These are phyloP conservation scores for Endoconidiophora polonica DNA, from an alignment of 2,329 filamentous ascomycete species.

Conservation along the genomic window DNA sequence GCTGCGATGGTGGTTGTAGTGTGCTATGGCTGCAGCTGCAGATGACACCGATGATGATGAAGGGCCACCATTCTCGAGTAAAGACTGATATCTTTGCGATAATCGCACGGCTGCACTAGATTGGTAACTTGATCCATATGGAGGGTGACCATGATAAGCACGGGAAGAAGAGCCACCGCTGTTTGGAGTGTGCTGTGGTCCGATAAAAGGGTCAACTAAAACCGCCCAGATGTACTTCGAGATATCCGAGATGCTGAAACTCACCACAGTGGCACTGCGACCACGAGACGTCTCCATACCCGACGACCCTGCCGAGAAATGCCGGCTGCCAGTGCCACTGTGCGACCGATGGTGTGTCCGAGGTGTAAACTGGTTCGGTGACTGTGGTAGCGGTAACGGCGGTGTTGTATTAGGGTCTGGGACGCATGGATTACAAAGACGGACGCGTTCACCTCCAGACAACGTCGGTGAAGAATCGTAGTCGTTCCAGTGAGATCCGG, in stretches of 20 bases:
- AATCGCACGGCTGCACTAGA: conserved; percentile 5
- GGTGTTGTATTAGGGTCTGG: conserved; percentile 44
- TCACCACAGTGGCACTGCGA: conserved; percentile 35
- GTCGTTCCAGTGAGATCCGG: conserved; percentile 1
- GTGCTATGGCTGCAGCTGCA: conserved; percentile 20
- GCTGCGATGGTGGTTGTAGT: conserved; percentile 20
- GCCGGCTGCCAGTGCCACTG: conserved; percentile 23
- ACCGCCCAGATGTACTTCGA: conserved; percentile 5
- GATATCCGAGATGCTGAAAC: conserved; percentile 15
- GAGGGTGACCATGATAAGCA: conserved; percentile 12
- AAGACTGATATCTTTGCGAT: conserved; percentile 17
- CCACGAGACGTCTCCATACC: conserved; percentile 18
- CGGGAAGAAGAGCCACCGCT: background rate
- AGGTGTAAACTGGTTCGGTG: conserved; percentile 20
- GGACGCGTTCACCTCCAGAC: conserved; percentile 38
- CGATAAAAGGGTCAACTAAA: conserved; percentile 4
- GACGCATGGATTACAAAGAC: conserved; percentile 46
- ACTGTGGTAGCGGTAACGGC: conserved; percentile 23
- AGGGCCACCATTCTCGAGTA: conserved; percentile 19
- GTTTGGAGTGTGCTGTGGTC: conserved; percentile 6
- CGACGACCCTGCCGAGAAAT: conserved; percentile 6
- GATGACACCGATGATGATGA: conserved; percentile 20
- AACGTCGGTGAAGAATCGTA: conserved; percentile 7
- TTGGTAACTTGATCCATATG: conserved; percentile 12
- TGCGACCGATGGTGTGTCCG: conserved; percentile 29